Percentiles rank a stretch among this genome's conserved stretches.
Conservation (phyloP, 2,329 filamentous ascomycete genomes). For the Neopestalotiopsis clavispora region DNA sequence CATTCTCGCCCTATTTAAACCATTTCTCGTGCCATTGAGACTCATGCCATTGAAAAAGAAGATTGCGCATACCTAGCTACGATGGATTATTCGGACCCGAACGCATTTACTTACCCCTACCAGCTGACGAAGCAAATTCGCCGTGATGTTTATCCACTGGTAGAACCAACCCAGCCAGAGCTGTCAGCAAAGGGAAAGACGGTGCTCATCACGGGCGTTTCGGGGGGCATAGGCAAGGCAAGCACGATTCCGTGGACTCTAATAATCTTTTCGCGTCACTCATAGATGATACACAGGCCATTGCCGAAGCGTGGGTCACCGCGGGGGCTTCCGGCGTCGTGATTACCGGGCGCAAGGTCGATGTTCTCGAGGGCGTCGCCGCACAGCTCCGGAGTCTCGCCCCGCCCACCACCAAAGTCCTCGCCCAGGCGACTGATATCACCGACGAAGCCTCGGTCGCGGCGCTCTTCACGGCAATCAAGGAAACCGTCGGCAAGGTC, state of each 20-base stretch:
- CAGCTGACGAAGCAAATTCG: constrained; percentile 25
- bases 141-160: constrained; percentile 26
- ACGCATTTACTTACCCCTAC: constrained; percentile 25
- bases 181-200: constrained; percentile 27
- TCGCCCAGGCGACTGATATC: constrained; percentile 24
- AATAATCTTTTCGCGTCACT: constrained; percentile 14
- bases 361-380: constrained; percentile 25
- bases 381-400: constrained; percentile 20
- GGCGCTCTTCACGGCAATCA: constrained; percentile 22
- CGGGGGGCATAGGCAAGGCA: constrained; percentile 27
- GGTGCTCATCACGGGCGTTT: constrained; percentile 28
- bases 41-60: not conserved
- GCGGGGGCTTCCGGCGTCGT: constrained; percentile 26
- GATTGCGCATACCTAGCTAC: constrained; percentile 8
- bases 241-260: constrained; percentile 17
- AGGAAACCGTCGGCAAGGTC: not conserved
- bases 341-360: constrained; percentile 26
- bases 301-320: constrained; percentile 27
- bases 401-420: constrained; percentile 22
- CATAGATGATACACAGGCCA: constrained; percentile 22
- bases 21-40: not conserved
- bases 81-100: constrained; percentile 27
- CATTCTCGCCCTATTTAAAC: not conserved
- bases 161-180: constrained; percentile 26
- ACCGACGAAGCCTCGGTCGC: constrained; percentile 24